Evolutionary conservation across 768 basidiomycete species (phyloP).

Genomic region (Phlegmacium glaucopus): DNA sequence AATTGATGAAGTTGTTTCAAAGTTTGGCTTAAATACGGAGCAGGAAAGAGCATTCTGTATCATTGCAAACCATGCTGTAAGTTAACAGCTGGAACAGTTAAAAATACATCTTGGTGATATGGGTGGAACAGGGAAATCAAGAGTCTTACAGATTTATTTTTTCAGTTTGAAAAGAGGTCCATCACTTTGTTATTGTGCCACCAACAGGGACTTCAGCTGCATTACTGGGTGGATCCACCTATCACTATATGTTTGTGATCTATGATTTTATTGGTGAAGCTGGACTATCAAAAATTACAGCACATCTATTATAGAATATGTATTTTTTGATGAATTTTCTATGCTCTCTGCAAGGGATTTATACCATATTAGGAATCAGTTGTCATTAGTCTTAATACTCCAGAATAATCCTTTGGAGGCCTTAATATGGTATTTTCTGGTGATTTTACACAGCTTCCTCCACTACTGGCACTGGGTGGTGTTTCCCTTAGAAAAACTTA

Average conservation of each 20-base stretch:
- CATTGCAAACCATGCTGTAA: constrained; percentile 19
- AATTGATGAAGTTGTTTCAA: not conserved
- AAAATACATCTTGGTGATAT: constrained; percentile 31
- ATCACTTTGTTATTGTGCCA: too few relatives aligned
- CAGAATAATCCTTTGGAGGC: constrained; percentile 30
- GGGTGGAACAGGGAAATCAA: constrained; percentile 32
- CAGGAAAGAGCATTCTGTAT: constrained; percentile 30
- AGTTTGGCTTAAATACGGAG: constrained; percentile 22
- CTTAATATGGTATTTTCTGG: constrained; percentile 37
- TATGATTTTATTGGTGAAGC: not conserved
- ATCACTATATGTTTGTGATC: constrained; percentile 10
- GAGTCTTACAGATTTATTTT: constrained; percentile 24
- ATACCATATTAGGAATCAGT: constrained; percentile 20
- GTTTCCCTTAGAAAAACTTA: too few relatives aligned
- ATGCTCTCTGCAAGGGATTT: constrained; percentile 34
- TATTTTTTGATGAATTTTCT: constrained; percentile 40
- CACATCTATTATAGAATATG: constrained; percentile 27
- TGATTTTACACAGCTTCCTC: constrained; percentile 40
- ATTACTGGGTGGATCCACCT: constrained; percentile 8
- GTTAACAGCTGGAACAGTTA: constrained; percentile 7
- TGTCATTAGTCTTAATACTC: constrained; percentile 14
- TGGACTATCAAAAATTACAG: not conserved
- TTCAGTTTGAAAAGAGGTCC: not conserved
- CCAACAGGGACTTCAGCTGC: too few relatives aligned
- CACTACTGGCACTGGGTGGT: too few relatives aligned